Conservation (phyloP, 2,329 filamentous ascomycete genomes). For the Aphanocladium album region DNA sequence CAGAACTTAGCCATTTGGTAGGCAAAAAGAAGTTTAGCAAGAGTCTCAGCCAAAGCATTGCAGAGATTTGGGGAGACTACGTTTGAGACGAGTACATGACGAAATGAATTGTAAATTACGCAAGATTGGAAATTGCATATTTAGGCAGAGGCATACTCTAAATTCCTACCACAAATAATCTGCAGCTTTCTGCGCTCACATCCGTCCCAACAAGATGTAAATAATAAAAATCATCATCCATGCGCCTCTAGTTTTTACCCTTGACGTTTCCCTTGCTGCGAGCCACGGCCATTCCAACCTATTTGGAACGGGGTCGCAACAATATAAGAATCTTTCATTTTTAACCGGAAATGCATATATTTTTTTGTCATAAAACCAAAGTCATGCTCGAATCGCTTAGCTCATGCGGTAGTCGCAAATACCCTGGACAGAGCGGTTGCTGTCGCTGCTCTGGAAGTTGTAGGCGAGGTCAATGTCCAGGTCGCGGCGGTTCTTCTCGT, state of each 20-base stretch:
- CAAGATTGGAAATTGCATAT: not conserved
- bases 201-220: not conserved
- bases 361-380: not conserved
- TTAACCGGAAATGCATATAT: not conserved
- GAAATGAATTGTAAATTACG: not conserved
- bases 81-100: not conserved
- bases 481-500: conserved; percentile 89
- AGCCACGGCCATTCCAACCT: not conserved
- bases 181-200: not conserved
- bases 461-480: conserved; percentile 88
- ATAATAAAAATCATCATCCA: conserved; percentile 10
- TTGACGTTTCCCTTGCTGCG: conserved; percentile 8
- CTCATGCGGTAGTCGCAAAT: conserved; percentile 76
- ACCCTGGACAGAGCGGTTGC: conserved; percentile 63
- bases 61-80: conserved; percentile 63
- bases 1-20: conserved; percentile 51
- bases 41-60: conserved; percentile 61
- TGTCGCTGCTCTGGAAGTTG: conserved; percentile 70
- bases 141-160: not conserved
- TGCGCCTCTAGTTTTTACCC: conserved; percentile 12
- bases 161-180: not conserved
- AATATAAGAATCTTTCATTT: conserved; percentile 6
- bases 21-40: conserved; percentile 65
- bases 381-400: conserved; percentile 29
- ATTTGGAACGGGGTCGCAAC: conserved; percentile 1